Conservation (phyloP, 441 rosid species). For the Arabidopsis hybrid region DNA sequence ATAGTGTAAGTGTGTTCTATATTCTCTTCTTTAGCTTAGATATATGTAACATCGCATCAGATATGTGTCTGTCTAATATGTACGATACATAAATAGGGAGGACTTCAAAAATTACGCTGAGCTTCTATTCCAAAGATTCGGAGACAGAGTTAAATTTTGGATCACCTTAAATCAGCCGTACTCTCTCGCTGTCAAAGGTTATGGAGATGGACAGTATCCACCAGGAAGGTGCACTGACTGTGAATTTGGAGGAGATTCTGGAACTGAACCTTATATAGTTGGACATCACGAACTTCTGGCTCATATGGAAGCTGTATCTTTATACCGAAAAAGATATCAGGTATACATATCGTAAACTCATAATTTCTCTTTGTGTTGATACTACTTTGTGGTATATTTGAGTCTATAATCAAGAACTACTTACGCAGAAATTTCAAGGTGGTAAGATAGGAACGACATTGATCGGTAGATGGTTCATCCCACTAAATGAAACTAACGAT, state of each 20-base stretch:
- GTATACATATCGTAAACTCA: background rate
- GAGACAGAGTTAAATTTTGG: constrained; percentile 13
- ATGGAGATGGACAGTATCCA: constrained; percentile 11
- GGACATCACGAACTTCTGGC: background rate
- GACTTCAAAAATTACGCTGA: background rate
- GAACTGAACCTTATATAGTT: constrained; percentile 18
- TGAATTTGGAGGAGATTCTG: constrained; percentile 17
- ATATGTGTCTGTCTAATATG: background rate
- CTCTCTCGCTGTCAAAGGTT: constrained; percentile 1
- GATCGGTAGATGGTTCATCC: constrained; percentile 29
- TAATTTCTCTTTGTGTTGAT: background rate
- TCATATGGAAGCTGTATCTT: background rate
- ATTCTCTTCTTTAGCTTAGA: background rate
- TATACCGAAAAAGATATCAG: constrained; percentile 16
- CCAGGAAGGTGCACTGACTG: constrained; percentile 11
- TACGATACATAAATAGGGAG: background rate
- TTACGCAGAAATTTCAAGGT: constrained; percentile 13
- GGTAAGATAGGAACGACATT: constrained; percentile 31
- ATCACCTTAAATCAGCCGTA: background rate
- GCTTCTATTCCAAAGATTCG: constrained; percentile 15
- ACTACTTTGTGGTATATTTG: background rate
- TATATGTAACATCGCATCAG: background rate
- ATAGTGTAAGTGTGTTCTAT: constrained; percentile 9
- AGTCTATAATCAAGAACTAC: background rate
- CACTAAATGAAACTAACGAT: constrained; percentile 7